Conservation (phyloP, 345 rosid genomes). For the Cardamine resedifolia region DNA sequence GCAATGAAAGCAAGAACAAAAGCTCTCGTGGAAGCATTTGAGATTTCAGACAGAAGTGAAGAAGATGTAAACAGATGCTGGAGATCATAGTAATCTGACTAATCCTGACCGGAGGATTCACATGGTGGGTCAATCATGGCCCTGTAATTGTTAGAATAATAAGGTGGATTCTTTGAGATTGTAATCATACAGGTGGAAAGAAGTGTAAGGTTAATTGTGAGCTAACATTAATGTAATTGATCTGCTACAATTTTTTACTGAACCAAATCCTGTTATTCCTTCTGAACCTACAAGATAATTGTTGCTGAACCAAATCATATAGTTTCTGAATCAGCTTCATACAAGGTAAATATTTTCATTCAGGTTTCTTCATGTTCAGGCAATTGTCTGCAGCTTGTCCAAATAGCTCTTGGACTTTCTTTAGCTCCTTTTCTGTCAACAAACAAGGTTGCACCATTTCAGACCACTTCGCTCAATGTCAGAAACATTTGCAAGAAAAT, state of each 20-base stretch:
- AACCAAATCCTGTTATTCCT: neutral
- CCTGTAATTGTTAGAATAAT: neutral
- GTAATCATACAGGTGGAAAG: neutral
- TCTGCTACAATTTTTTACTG: neutral
- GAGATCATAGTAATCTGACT: neutral
- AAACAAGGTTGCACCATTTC: constrained; percentile 1
- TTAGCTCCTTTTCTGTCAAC: constrained; percentile 76
- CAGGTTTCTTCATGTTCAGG: constrained; percentile 83
- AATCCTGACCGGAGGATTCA: neutral
- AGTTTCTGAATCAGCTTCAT: neutral
- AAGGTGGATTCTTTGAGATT: neutral
- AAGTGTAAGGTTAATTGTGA: neutral
- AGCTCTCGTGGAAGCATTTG: no score
- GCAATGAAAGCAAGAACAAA: no score
- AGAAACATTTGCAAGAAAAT: constrained; percentile 2
- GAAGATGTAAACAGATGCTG: neutral
- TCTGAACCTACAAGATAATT: neutral
- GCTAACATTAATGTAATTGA: neutral
- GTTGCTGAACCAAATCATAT: neutral
- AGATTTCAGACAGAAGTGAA: no score
- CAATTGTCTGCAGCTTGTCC: constrained; percentile 80
- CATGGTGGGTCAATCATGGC: neutral
- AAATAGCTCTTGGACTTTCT: constrained; percentile 82
- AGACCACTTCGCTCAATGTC: neutral
- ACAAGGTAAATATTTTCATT: constrained; percentile 35